These are phyloP conservation scores for Hypericum androsaemum DNA, from an alignment of 345 rosid genomes.

Conservation along the genomic window DNA sequence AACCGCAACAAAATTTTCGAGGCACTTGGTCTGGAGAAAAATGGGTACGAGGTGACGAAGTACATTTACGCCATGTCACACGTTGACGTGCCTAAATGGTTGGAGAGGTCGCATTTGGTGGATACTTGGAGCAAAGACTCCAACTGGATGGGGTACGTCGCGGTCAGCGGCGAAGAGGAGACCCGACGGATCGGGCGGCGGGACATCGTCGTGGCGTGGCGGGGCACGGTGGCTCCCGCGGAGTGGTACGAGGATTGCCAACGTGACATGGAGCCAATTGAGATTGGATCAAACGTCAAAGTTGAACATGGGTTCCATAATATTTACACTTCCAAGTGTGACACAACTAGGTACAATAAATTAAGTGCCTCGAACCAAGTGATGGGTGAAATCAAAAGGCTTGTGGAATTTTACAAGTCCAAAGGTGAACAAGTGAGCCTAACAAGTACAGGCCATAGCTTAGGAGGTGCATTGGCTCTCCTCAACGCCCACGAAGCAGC, in stretches of 20 bases:
- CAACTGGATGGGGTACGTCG: slow-evolving; percentile 62
- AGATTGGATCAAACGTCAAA: slow-evolving; percentile 15
- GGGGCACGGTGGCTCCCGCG: slow-evolving; percentile 57
- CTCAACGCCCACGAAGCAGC: slow-evolving; percentile 48
- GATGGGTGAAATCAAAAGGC: slow-evolving; percentile 38
- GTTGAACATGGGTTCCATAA: slow-evolving; percentile 48
- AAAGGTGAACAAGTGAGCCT: slow-evolving; percentile 48
- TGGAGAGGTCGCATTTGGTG: slow-evolving; percentile 21
- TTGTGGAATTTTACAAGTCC: slow-evolving; percentile 22
- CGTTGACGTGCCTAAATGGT: slow-evolving; percentile 52
- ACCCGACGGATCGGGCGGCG: slow-evolving; percentile 36
- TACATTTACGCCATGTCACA: slow-evolving; percentile 62
- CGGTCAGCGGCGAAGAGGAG: slow-evolving; percentile 40
- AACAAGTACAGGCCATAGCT: slow-evolving; percentile 49
- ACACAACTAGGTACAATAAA: slow-evolving; percentile 41
- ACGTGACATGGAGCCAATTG: slow-evolving; percentile 27
- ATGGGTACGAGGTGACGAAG: slow-evolving; percentile 43
- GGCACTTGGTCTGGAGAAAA: slow-evolving; percentile 30
- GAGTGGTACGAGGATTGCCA: slow-evolving; percentile 50
- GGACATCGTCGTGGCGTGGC: slow-evolving; percentile 58
- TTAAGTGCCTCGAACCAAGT: slow-evolving; percentile 50
- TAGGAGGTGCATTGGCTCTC: slow-evolving; percentile 56
- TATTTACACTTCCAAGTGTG: slow-evolving; percentile 44
- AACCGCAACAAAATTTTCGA: slow-evolving; percentile 42
- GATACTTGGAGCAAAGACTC: slow-evolving; percentile 68